These are phyloP conservation scores for Lepiota venenata DNA, from an alignment of 768 basidiomycete genomes.

Conservation along the genomic window DNA sequence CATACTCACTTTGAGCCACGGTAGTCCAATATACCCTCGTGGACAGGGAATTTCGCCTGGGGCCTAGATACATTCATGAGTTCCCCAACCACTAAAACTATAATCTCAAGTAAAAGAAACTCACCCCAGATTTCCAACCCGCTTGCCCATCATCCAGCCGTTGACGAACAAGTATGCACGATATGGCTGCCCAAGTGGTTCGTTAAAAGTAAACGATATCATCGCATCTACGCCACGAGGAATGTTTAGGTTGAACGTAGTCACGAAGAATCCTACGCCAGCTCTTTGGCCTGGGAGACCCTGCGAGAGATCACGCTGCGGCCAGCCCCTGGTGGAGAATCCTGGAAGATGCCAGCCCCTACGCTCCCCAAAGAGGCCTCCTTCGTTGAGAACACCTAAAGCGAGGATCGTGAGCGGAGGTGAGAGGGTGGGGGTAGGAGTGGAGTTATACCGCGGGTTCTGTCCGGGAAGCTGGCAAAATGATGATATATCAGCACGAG, in stretches of 20 bases:
- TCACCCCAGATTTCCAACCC: conserved; percentile 68
- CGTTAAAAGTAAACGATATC: conserved; percentile 70
- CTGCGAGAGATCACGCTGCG: conserved; percentile 45
- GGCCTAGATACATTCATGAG: conserved; percentile 41
- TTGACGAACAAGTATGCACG: conserved; percentile 76
- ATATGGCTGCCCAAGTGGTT: conserved; percentile 58
- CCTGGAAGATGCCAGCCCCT: conserved; percentile 74
- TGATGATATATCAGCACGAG: neutral
- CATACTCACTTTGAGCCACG: conserved; percentile 61
- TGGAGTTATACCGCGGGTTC: conserved; percentile 41
- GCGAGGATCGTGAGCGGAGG: neutral
- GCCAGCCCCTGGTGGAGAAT: conserved; percentile 64
- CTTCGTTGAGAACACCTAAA: conserved; percentile 65
- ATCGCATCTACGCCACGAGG: conserved; percentile 60
- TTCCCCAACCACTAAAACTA: neutral
- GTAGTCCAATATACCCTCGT: conserved; percentile 76
- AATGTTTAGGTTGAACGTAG: conserved; percentile 64
- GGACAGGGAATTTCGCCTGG: conserved; percentile 80
- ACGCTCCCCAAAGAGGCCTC: conserved; percentile 69
- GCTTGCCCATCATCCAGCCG: conserved; percentile 89
- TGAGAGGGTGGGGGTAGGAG: neutral
- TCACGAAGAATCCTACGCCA: conserved; percentile 81
- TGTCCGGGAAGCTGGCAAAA: conserved; percentile 65
- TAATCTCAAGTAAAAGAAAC: conserved; percentile 15
- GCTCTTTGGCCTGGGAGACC: conserved; percentile 57